phyloP scores from a whole-genome alignment of 305 asterid genomes.

The Fraxinus velutina region DNA sequence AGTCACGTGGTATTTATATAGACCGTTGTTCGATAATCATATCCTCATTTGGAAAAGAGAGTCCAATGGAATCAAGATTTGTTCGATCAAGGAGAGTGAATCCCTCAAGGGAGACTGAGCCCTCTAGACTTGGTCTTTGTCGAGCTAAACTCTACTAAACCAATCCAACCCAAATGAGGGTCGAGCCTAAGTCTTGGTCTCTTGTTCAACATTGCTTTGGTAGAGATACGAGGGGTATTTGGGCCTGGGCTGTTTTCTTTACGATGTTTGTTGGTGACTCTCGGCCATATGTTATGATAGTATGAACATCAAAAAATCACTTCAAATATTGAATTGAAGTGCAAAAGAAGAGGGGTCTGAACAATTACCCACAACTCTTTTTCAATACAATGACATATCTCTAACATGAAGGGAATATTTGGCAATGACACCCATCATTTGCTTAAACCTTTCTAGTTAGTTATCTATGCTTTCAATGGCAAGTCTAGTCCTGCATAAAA shows the following conservation, averaged over 20 bases:
- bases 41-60: background rate
- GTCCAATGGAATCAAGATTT: background rate
- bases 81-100: background rate
- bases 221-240: background rate
- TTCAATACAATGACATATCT: background rate
- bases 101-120: background rate
- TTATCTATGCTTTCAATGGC: background rate
- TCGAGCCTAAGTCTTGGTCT: too few species aligned
- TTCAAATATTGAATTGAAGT: background rate
- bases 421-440: background rate
- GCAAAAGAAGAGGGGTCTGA: background rate
- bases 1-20: background rate
- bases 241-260: background rate
- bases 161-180: background rate
- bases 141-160: background rate
- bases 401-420: background rate
- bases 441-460: background rate
- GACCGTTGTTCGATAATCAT: background rate
- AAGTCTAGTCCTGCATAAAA: conserved; percentile 21
- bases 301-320: background rate
- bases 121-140: background rate
- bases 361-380: background rate
- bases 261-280: background rate
- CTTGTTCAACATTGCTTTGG: background rate
- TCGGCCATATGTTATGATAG: background rate